phyloP scores from a whole-genome alignment of 441 rosid genomes.

The Pelargonium myrrhifolium region DNA sequence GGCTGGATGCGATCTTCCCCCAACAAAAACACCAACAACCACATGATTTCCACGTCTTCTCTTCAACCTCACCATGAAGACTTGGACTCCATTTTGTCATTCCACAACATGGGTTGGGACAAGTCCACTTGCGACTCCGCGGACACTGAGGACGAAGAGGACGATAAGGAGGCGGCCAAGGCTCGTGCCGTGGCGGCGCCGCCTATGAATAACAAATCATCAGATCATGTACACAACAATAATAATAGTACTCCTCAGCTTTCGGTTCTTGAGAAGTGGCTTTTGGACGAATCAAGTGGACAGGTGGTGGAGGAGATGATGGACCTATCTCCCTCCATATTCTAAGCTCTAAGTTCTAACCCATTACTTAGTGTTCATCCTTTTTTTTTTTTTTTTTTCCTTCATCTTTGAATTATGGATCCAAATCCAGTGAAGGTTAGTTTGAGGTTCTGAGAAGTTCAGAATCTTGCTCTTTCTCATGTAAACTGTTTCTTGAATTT shows the following conservation, averaged over 20 bases:
- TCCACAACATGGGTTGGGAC: not conserved
- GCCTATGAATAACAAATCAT: too few species aligned
- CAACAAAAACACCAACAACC: not conserved
- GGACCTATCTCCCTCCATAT: not conserved
- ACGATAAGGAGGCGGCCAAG: not conserved
- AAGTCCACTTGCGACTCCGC: not conserved
- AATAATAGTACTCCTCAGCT: not conserved
- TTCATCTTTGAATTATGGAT: not conserved
- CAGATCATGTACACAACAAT: not conserved
- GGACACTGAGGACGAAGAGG: not conserved
- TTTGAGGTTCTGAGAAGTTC: too few species aligned
- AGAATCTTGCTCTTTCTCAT: too few species aligned
- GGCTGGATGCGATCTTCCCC: not conserved
- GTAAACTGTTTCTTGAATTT: too few species aligned
- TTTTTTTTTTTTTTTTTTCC: not conserved
- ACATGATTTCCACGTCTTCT: not conserved
- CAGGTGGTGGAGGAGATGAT: slow-evolving; percentile 3
- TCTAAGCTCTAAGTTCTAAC: not conserved
- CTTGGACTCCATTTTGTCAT: not conserved
- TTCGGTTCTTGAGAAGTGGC: not conserved
- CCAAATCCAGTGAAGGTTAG: not conserved
- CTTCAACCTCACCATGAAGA: not conserved
- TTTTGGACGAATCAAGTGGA: not conserved
- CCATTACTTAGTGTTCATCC: not conserved
- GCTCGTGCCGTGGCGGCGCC: too few species aligned